Conservation (phyloP, 2,329 filamentous ascomycete genomes). For the Chaetomiaceae sp. region DNA sequence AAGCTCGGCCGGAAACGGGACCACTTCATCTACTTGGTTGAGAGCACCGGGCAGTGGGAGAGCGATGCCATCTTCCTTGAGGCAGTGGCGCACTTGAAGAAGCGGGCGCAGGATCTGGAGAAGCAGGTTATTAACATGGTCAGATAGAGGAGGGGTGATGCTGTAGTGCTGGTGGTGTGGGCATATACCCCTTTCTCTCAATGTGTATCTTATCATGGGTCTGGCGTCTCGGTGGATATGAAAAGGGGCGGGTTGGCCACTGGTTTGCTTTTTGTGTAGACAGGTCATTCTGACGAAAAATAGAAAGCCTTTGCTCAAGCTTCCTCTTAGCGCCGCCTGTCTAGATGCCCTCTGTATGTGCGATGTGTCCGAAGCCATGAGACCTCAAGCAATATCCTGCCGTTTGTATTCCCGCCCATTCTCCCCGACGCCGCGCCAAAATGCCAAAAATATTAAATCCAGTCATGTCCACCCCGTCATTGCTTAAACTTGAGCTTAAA, state of each 20-base stretch:
- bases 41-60: slow-evolving; percentile 92
- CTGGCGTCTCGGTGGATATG: slow-evolving; percentile 20
- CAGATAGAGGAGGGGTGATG: slow-evolving; percentile 33
- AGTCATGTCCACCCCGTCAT: background rate
- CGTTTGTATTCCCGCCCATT: background rate
- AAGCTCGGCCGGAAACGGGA: slow-evolving; percentile 85
- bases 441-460: slow-evolving; percentile 4
- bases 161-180: slow-evolving; percentile 4
- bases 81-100: slow-evolving; percentile 76
- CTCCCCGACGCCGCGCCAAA: slow-evolving; percentile 15
- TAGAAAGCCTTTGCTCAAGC: background rate
- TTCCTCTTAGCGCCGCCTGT: background rate
- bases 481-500: slow-evolving; percentile 49
- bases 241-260: slow-evolving; percentile 9
- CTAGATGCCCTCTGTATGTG: background rate
- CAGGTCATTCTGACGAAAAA: background rate
- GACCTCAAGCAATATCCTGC: background rate
- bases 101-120: slow-evolving; percentile 73
- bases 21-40: slow-evolving; percentile 95
- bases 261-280: slow-evolving; percentile 2
- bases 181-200: slow-evolving; percentile 17
- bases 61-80: slow-evolving; percentile 93
- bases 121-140: slow-evolving; percentile 65
- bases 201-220: slow-evolving; percentile 16
- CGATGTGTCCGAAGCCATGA: background rate